A percentile compares a stretch with the other conserved stretches of the same genome.
Evolutionary conservation across 2,329 filamentous ascomycete species (phyloP).

Genomic region (Huntiella omanensis): DNA sequence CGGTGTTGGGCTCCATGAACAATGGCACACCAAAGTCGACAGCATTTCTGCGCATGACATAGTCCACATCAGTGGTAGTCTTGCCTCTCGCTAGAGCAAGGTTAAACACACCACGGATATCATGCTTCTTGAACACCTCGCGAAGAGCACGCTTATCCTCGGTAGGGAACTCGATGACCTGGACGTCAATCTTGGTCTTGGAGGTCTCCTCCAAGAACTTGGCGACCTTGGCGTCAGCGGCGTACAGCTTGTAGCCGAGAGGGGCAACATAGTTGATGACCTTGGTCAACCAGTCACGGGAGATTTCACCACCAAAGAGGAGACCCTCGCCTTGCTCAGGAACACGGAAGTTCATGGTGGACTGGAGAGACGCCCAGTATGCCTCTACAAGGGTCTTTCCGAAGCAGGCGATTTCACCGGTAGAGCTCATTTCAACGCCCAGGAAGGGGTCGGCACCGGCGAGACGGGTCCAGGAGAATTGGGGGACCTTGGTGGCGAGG

Average conservation of each 20-base stretch:
- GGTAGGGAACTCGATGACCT: slow-evolving; percentile 93
- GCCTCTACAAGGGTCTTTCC: slow-evolving; percentile 89
- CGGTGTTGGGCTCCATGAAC: slow-evolving; percentile 98
- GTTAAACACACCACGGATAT: slow-evolving; percentile 93
- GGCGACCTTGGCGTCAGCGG: slow-evolving; percentile 68
- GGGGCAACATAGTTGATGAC: slow-evolving; percentile 77
- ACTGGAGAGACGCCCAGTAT: slow-evolving; percentile 93
- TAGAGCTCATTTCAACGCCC: slow-evolving; percentile 92
- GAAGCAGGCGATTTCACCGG: slow-evolving; percentile 97
- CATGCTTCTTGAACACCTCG: slow-evolving; percentile 91
- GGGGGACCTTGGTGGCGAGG: slow-evolving; percentile 89
- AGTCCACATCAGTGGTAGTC: slow-evolving; percentile 79
- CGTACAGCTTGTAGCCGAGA: slow-evolving; percentile 86
- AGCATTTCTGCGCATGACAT: slow-evolving; percentile 87
- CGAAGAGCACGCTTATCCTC: slow-evolving; percentile 87
- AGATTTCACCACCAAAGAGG: slow-evolving; percentile 72
- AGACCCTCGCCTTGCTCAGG: slow-evolving; percentile 89
- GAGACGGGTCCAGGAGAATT: slow-evolving; percentile 97
- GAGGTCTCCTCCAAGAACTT: slow-evolving; percentile 54
- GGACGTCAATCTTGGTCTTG: slow-evolving; percentile 51
- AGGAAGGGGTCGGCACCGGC: slow-evolving; percentile 94
- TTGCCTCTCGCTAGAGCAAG: slow-evolving; percentile 67
- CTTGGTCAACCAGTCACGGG: slow-evolving; percentile 50
- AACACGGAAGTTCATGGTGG: slow-evolving; percentile 87
- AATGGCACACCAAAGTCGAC: slow-evolving; percentile 95